A percentile compares a stretch with the other conserved stretches of the same genome.
Evolutionary conservation across 495 filamentous ascomycete species (phyloP).

Genomic region (Penicillium verhagenii): DNA sequence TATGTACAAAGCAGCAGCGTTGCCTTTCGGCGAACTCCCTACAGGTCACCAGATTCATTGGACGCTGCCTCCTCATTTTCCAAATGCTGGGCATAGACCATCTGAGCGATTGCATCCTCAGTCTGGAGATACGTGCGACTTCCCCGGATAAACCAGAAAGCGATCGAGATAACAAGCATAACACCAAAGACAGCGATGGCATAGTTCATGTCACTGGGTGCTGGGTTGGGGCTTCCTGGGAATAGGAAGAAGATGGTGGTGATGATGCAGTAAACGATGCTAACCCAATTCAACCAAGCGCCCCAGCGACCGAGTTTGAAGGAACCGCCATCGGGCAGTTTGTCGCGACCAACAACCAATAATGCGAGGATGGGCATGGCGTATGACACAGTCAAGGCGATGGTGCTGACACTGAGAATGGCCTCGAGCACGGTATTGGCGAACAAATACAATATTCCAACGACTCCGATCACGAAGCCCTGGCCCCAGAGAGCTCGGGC

Average conservation of each 20-base stretch:
- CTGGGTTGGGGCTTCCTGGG: conserved; percentile 39
- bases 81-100: conserved; percentile 41
- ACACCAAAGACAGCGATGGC: conserved; percentile 51
- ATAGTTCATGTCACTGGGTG: conserved; percentile 47
- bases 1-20: not conserved
- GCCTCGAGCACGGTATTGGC: conserved; percentile 48
- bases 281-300: conserved; percentile 39
- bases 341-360: conserved; percentile 42
- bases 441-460: conserved; percentile 47
- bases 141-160: conserved; percentile 45
- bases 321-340: conserved; percentile 37
- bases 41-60: not conserved
- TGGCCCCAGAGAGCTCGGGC: conserved; percentile 46
- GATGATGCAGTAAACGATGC: conserved; percentile 44
- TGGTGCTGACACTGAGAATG: conserved; percentile 51
- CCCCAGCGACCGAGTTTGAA: conserved; percentile 44
- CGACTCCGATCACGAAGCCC: conserved; percentile 39
- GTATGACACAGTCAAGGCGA: conserved; percentile 49
- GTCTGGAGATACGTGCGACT: conserved; percentile 38
- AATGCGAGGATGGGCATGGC: conserved; percentile 45
- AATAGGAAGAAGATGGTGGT: conserved; percentile 52
- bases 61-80: conserved; percentile 21
- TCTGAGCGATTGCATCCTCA: conserved; percentile 40
- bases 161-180: conserved; percentile 45
- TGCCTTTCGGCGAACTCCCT: not conserved